Conservation (phyloP, 306 rosid genomes). For the Sindora glabra region DNA sequence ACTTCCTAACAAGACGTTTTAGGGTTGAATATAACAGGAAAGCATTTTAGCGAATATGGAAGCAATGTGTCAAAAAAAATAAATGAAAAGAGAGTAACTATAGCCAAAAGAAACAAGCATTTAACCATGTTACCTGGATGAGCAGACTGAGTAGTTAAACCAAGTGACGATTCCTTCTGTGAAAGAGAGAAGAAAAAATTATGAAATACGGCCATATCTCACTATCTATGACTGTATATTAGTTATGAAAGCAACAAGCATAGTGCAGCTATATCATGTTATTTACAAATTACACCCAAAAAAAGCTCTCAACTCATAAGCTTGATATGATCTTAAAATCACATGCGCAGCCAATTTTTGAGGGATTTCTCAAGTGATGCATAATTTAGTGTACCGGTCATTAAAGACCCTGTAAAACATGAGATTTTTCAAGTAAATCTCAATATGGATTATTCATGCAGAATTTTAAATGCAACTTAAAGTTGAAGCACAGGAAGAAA, state of each 20-base stretch:
- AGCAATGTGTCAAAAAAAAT: neutral
- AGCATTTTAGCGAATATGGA: neutral
- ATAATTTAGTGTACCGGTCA: too few species aligned
- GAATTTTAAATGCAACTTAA: neutral
- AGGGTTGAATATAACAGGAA: neutral
- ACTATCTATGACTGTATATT: too few species aligned
- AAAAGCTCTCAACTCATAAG: too few species aligned
- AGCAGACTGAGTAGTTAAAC: conserved; percentile 20
- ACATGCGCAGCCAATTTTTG: too few species aligned
- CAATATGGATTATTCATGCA: neutral
- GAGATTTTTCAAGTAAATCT: neutral
- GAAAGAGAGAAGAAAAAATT: conserved; percentile 5
- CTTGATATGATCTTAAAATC: too few species aligned
- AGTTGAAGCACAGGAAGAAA: neutral
- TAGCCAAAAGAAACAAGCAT: neutral
- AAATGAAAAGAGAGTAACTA: neutral
- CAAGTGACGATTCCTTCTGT: conserved; percentile 22
- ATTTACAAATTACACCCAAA: too few species aligned
- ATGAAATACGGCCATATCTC: neutral
- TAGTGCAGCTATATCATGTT: too few species aligned
- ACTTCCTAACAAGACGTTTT: neutral
- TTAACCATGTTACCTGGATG: conserved; percentile 11
- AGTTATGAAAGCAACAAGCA: too few species aligned
- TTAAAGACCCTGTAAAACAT: neutral
- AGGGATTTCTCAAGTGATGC: too few species aligned